Conservation (phyloP, 257 asterid species). For the Solanum virginianum region DNA sequence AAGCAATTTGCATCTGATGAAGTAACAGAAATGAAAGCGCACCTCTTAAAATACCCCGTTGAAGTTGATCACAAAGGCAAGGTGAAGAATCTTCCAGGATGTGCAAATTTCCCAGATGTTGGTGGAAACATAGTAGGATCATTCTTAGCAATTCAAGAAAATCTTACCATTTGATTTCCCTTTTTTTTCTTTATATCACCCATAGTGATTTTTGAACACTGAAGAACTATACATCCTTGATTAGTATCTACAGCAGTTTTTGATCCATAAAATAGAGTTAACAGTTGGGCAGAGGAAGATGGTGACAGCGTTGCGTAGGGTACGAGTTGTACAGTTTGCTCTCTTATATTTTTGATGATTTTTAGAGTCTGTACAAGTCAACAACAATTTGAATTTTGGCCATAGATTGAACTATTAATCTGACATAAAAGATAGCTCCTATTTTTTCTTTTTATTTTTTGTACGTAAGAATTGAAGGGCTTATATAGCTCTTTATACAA, state of each 20-base stretch:
- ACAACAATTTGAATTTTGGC: background rate
- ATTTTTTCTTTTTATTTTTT: background rate
- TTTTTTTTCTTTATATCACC: background rate
- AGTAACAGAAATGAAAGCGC: conserved; percentile 78
- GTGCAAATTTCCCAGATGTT: conserved; percentile 79
- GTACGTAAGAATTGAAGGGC: background rate
- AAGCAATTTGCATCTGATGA: conserved; percentile 52
- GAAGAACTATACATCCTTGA: background rate
- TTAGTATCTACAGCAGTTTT: background rate
- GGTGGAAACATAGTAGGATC: conserved; percentile 87
- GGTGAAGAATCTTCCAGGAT: conserved; percentile 64
- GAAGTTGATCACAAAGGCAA: conserved; percentile 71
- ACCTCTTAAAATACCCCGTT: conserved; percentile 85
- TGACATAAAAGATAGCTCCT: background rate
- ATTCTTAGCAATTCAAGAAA: conserved; percentile 80
- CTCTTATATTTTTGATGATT: background rate
- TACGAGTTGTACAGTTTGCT: background rate
- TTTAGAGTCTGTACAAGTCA: background rate
- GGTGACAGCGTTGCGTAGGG: background rate
- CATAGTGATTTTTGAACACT: background rate
- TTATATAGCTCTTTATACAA: too few species aligned
- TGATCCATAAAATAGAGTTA: background rate
- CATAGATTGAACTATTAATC: background rate
- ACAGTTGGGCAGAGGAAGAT: background rate
- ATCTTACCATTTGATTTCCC: conserved; percentile 49